Evolutionary conservation across 768 basidiomycete species (phyloP).

Genomic region (Gloeophyllum trabeum): DNA sequence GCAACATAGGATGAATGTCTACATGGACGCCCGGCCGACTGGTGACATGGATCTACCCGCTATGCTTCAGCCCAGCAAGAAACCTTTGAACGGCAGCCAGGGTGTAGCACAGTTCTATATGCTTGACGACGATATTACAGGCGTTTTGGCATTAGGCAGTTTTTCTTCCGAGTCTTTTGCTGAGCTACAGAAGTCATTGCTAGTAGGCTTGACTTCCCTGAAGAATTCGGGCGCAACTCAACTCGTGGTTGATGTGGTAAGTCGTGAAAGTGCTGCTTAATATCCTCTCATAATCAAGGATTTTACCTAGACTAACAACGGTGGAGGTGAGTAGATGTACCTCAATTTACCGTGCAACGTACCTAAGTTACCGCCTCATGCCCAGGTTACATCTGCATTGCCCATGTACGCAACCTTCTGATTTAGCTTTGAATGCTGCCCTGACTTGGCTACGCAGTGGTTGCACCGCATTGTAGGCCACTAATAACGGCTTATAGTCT

Average conservation of each 20-base stretch:
- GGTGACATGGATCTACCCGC: conserved; percentile 27
- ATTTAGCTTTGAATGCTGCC: conserved; percentile 14
- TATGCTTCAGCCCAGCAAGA: conserved; percentile 21
- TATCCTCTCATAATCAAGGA: not conserved
- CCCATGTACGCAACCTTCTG: too few species aligned
- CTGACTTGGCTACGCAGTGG: conserved; percentile 18
- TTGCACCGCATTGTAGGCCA: conserved; percentile 26
- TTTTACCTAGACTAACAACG: conserved; percentile 19
- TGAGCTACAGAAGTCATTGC: conserved; percentile 27
- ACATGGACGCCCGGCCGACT: conserved; percentile 33
- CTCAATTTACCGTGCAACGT: not conserved
- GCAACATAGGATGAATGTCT: conserved; percentile 32
- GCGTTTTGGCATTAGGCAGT: conserved; percentile 46
- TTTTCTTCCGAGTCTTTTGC: conserved; percentile 36
- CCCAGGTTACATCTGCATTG: conserved; percentile 45
- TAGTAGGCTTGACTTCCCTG: conserved; percentile 34
- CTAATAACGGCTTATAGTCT: not conserved
- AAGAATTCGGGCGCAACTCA: conserved; percentile 35
- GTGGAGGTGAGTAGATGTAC: too few species aligned
- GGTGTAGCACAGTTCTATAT: conserved; percentile 45
- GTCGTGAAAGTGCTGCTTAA: conserved; percentile 11
- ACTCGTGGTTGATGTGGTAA: conserved; percentile 50
- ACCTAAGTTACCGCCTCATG: not conserved
- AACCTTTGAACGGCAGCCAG: conserved; percentile 31
- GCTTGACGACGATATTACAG: conserved; percentile 39